A percentile compares a stretch with the other conserved stretches of the same genome.
phyloP scores from a whole-genome alignment of 2,329 filamentous ascomycete species.

The Amylocarpus encephaloides region DNA sequence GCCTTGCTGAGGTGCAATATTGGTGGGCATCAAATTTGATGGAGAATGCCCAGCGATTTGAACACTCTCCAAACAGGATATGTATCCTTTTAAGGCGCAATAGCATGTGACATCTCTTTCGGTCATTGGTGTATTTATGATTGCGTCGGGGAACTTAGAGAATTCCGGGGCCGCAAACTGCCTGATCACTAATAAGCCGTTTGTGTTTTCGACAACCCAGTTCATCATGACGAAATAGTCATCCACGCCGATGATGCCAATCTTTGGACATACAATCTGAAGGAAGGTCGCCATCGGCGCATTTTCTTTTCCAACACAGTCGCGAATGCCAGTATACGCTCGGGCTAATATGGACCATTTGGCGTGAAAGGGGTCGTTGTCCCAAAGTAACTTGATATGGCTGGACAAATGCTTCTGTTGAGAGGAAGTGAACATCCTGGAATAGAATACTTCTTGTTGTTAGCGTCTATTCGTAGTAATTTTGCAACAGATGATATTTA shows the following conservation, averaged over 20 bases:
- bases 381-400: conserved; percentile 17
- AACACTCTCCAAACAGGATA: conserved; percentile 4
- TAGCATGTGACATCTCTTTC: conserved; percentile 20
- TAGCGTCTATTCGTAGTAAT: not conserved
- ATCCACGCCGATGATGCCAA: conserved; percentile 18
- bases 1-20: conserved; percentile 11
- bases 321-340: conserved; percentile 21
- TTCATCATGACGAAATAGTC: conserved; percentile 20
- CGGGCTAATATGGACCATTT: conserved; percentile 22
- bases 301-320: conserved; percentile 14
- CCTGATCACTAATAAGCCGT: conserved; percentile 9
- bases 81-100: conserved; percentile 17
- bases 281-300: conserved; percentile 18
- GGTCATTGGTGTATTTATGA: conserved; percentile 19
- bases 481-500: conserved; percentile 4
- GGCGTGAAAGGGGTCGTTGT: conserved; percentile 20
- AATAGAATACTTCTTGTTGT: conserved; percentile 9
- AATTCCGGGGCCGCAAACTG: conserved; percentile 17
- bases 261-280: conserved; percentile 12
- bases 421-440: conserved; percentile 10
- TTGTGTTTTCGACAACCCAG: conserved; percentile 13
- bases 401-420: conserved; percentile 22
- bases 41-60: conserved; percentile 3
- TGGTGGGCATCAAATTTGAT: not conserved
- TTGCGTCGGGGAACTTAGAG: conserved; percentile 7